A percentile compares a stretch with the other conserved stretches of the same genome.
Conservation (phyloP, 768 basidiomycete species). For the Auriscalpium microsporum region DNA sequence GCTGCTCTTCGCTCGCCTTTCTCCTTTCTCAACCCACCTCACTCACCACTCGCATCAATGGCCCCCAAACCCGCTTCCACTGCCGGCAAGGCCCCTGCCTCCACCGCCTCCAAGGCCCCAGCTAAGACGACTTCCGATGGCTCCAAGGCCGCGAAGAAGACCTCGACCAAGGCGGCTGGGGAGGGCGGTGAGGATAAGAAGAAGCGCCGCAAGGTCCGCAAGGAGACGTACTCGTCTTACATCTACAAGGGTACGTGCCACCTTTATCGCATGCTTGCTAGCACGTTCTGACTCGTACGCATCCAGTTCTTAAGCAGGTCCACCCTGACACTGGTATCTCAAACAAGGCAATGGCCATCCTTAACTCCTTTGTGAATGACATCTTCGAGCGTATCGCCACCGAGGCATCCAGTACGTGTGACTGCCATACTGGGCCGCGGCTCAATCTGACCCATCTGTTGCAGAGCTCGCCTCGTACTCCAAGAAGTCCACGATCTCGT, state of each 20-base stretch:
- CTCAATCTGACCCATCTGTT: neutral
- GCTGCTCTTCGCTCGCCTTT: constrained; percentile 5
- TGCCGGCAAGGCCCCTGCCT: constrained; percentile 75
- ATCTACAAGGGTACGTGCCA: constrained; percentile 72
- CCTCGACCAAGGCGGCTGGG: constrained; percentile 37
- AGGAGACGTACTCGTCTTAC: constrained; percentile 92
- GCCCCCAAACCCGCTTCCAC: constrained; percentile 74
- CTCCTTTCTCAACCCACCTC: constrained; percentile 30
- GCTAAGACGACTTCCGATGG: constrained; percentile 39
- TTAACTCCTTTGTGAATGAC: constrained; percentile 90
- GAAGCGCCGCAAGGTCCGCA: constrained; percentile 79
- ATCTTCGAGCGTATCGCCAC: constrained; percentile 90
- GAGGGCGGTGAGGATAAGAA: constrained; percentile 65
- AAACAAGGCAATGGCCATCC: constrained; percentile 90
- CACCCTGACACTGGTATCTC: constrained; percentile 99
- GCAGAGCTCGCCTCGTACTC: constrained; percentile 94
- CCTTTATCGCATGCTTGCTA: neutral
- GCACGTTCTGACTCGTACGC: constrained; percentile 2
- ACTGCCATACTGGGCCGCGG: neutral
- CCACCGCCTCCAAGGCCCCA: constrained; percentile 51
- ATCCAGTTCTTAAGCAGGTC: constrained; percentile 85
- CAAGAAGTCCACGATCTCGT: constrained; percentile 98
- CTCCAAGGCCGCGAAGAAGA: constrained; percentile 52
- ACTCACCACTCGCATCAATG: constrained; percentile 53
- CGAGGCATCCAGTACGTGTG: constrained; percentile 70